These are phyloP conservation scores for Alternaria conjuncta DNA, from an alignment of 2,329 filamentous ascomycete species.

Conservation along the genomic window DNA sequence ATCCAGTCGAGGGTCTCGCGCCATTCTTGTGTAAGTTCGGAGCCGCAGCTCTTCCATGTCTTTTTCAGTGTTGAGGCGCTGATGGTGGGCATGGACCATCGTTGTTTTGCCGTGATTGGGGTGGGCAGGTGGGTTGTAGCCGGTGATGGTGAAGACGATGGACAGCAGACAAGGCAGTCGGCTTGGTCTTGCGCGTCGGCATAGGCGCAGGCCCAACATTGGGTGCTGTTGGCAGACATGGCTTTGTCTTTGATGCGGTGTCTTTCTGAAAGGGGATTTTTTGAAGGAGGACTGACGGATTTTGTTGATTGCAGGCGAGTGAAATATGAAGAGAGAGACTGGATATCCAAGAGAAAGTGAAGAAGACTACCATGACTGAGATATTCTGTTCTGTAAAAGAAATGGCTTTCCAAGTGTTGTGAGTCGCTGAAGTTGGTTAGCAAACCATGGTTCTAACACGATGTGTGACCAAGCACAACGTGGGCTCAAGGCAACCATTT, in stretches of 20 bases:
- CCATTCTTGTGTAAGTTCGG: neutral
- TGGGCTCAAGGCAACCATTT: neutral
- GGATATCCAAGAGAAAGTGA: neutral
- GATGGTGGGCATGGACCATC: neutral
- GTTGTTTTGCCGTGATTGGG: neutral
- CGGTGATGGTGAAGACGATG: neutral
- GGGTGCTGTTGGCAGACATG: neutral
- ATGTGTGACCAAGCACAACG: neutral
- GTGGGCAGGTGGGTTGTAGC: neutral
- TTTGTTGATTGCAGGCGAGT: neutral
- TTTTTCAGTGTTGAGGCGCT: neutral
- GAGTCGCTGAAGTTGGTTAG: neutral
- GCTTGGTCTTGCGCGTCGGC: neutral
- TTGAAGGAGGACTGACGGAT: neutral
- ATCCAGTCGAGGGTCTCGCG: neutral
- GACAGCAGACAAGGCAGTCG: neutral
- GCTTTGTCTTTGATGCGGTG: neutral
- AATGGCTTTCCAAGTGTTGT: neutral
- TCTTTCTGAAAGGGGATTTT: neutral
- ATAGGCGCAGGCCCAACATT: slow-evolving; percentile 3
- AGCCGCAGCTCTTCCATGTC: neutral
- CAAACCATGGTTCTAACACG: neutral
- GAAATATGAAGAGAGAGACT: neutral
- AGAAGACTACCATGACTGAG: neutral
- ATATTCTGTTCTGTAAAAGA: neutral